These are phyloP conservation scores for Metschnikowia kofuensis DNA, from an alignment of 805 yeast genomes.

Conservation along the genomic window DNA sequence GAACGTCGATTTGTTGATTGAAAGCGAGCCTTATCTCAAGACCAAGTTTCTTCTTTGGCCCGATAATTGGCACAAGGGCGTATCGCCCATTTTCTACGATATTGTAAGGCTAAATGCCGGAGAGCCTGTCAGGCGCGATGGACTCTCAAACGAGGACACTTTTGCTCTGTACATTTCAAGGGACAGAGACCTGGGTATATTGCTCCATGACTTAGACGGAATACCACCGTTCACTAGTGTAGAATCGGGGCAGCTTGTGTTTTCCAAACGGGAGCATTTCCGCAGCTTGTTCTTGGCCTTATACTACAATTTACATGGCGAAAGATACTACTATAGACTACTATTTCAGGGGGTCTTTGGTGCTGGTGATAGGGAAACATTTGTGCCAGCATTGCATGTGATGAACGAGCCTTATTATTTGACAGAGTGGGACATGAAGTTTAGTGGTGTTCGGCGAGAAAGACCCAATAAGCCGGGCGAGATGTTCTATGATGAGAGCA, in stretches of 20 bases:
- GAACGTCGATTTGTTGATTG: constrained; percentile 36
- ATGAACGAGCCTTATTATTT: constrained; percentile 34
- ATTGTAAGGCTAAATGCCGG: constrained; percentile 16
- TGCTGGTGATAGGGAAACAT: constrained; percentile 36
- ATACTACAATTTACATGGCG: constrained; percentile 35
- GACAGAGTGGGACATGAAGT: constrained; percentile 11
- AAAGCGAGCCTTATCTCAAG: constrained; percentile 16
- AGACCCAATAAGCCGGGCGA: constrained; percentile 8
- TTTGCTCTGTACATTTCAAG: constrained; percentile 21
- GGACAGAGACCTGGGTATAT: constrained; percentile 16
- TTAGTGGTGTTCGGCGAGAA: constrained; percentile 17
- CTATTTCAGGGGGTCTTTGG: constrained; percentile 37
- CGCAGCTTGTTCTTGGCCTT: constrained; percentile 28
- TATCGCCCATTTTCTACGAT: constrained; percentile 22
- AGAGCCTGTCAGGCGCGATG: constrained; percentile 25
- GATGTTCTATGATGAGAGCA: constrained; percentile 23
- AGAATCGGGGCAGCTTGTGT: constrained; percentile 37
- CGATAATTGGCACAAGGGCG: constrained; percentile 23
- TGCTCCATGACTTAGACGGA: constrained; percentile 34
- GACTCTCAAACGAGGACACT: constrained; percentile 25
- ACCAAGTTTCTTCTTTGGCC: constrained; percentile 22
- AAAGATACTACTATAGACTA: constrained; percentile 26
- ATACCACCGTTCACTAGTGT: constrained; percentile 27
- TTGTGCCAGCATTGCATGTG: constrained; percentile 36
- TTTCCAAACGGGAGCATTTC: constrained; percentile 33